Base-by-base conservation (phyloP, 306 rosid genomes). In the Senna siamea region DNA sequence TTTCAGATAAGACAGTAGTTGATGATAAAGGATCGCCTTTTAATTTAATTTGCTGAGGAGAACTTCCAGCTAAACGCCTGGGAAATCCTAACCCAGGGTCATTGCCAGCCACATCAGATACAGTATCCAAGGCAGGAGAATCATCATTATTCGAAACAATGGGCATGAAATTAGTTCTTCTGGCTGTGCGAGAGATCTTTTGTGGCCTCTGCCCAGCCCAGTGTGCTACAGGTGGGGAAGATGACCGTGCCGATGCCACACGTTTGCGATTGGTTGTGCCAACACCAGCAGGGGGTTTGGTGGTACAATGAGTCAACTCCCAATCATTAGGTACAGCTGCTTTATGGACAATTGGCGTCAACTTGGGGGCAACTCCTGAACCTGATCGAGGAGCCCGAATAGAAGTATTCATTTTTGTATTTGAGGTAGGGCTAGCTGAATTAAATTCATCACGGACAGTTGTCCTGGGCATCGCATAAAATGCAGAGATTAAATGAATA, bases 101-200 rank as follows among this genome's bases (percentile, higher is more conserved):
- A 81, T 85, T 89, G 74, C 89, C 96, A 72, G 86, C 79, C 70
- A 87, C 83, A 66, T 92, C 97, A 75, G 90, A 83, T 69, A 81
- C 78, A 62, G 86, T 72, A 83, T 87, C 97, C 85, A 84, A 72
- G 72, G 86, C 68, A 81, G 97, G 83, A 70, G 81, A 78, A 60
- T 89, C 99, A 75, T 88, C 99, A 74, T 78, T 90, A 77, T 80
- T 90, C 18, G 98, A 78, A 87, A 82, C 89, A 79, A 82, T 75
- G 41, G 99, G 92, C 83, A 84, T 75, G 18, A 87, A 79, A 83
- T 87, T 92, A 78, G 98, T 84, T 79, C 99, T 83, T 73, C 99
- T 86, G 75, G 99, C 98, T 73, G 90, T 83, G 40, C 98, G 97
- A n/a, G 99, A 92, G 83, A 82, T 95, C 81, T 95, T 95, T 74